phyloP scores from a whole-genome alignment of 768 basidiomycete species.

The Dioszegia crocea region DNA sequence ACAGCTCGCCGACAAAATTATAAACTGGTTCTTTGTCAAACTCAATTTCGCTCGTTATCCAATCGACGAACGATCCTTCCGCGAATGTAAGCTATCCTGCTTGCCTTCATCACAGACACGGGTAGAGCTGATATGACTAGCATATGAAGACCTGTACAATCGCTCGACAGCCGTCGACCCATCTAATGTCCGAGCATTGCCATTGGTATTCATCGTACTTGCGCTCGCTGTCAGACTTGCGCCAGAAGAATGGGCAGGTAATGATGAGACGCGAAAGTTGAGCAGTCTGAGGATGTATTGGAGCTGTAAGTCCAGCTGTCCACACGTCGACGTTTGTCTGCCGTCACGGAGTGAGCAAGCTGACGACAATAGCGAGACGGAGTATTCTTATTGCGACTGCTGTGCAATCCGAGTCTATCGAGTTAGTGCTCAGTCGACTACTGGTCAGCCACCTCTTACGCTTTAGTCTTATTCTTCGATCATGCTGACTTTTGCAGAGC shows the following conservation, averaged over 20 bases:
- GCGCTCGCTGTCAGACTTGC: conserved; percentile 81
- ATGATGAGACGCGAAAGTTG: conserved; percentile 67
- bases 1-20: conserved; percentile 66
- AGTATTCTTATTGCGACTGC: conserved; percentile 87
- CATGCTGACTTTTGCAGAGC: conserved; percentile 51
- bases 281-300: conserved; percentile 89
- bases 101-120: conserved; percentile 55
- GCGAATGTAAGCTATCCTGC: conserved; percentile 24
- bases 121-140: conserved; percentile 45
- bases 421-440: conserved; percentile 86
- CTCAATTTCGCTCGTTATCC: conserved; percentile 95
- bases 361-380: conserved; percentile 62
- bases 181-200: conserved; percentile 54
- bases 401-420: conserved; percentile 85
- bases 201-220: conserved; percentile 86
- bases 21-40: conserved; percentile 62
- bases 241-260: conserved; percentile 77
- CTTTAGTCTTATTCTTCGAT: background rate
- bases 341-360: background rate
- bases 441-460: conserved; percentile 53
- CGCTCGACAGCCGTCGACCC: conserved; percentile 34
- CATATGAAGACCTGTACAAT: conserved; percentile 60
- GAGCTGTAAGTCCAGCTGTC: conserved; percentile 65
- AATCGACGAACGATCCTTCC: conserved; percentile 61
- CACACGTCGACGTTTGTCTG: background rate